Conservation (phyloP, 495 filamentous ascomycete genomes). For the Penicillium malachiteum region DNA sequence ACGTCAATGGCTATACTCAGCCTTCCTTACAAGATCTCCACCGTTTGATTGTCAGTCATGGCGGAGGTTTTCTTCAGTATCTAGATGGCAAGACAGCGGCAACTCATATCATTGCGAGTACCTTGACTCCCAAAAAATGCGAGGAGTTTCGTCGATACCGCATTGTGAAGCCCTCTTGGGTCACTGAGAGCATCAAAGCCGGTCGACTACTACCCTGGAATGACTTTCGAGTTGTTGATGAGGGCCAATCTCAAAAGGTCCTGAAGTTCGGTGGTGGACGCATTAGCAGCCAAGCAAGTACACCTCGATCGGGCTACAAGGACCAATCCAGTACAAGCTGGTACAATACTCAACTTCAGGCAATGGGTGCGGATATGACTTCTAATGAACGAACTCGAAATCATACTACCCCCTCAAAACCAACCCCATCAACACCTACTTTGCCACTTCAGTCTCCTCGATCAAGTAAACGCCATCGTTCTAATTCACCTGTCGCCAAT, state of each 20-base stretch:
- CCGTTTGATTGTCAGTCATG: constrained; percentile 80
- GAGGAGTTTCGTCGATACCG: constrained; percentile 82
- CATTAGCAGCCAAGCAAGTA: constrained; percentile 65
- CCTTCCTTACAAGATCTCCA: constrained; percentile 87
- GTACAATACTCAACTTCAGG: constrained; percentile 70
- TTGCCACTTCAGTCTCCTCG: background rate
- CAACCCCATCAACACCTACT: background rate
- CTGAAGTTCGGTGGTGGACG: constrained; percentile 72
- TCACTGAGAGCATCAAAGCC: constrained; percentile 81
- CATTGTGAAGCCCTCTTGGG: constrained; percentile 95
- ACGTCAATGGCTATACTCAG: constrained; percentile 92
- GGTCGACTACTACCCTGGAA: constrained; percentile 84
- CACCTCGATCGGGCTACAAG: constrained; percentile 56
- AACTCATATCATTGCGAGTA: constrained; percentile 92
- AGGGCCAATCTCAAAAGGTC: constrained; percentile 71
- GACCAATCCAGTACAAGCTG: constrained; percentile 76
- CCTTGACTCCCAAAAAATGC: constrained; percentile 85
- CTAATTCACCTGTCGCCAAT: constrained; percentile 6
- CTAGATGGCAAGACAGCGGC: constrained; percentile 90
- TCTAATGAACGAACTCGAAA: background rate
- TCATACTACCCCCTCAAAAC: background rate
- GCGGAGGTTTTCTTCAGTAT: constrained; percentile 91
- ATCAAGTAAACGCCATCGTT: background rate
- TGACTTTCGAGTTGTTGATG: constrained; percentile 75
- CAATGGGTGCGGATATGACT: constrained; percentile 11